These are phyloP conservation scores for Dillenia turbinata DNA, from an alignment of 164 flowering plant genomes.

Conservation along the genomic window DNA sequence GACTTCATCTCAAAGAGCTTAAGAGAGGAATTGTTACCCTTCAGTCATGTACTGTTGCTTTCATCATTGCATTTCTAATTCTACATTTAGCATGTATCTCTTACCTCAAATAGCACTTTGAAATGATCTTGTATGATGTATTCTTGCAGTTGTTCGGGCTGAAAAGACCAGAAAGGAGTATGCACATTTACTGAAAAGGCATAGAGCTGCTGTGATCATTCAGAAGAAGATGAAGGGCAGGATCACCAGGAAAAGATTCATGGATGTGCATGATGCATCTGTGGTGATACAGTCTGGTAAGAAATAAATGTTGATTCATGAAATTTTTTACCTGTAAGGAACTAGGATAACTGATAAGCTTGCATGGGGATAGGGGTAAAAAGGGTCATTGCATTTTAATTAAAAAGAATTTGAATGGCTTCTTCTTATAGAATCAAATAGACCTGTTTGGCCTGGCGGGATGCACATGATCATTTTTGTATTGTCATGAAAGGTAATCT, in stretches of 20 bases:
- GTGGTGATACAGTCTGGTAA: slow-evolving; percentile 81
- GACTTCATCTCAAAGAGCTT: slow-evolving; percentile 52
- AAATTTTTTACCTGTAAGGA: not conserved
- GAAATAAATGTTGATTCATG: not conserved
- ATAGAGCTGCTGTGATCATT: slow-evolving; percentile 71
- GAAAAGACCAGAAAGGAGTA: slow-evolving; percentile 66
- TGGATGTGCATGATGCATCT: slow-evolving; percentile 45
- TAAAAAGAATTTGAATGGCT: not conserved
- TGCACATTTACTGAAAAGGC: slow-evolving; percentile 39
- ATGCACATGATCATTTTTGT: too few relatives aligned
- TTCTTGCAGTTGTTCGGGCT: slow-evolving; percentile 72
- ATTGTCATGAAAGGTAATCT: not conserved
- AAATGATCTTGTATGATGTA: not conserved
- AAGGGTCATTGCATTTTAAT: too few relatives aligned
- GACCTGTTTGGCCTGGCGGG: not conserved
- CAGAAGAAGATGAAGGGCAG: slow-evolving; percentile 60
- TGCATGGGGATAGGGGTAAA: not conserved
- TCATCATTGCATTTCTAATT: slow-evolving; percentile 3
- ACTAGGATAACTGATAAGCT: not conserved
- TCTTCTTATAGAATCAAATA: not conserved
- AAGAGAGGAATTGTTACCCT: slow-evolving; percentile 60
- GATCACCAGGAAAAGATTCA: slow-evolving; percentile 33
- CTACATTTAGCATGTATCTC: not conserved
- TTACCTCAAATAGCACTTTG: not conserved
- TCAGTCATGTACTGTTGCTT: slow-evolving; percentile 68